Conservation (phyloP, 805 yeast species). For the Candida andamanensis region DNA sequence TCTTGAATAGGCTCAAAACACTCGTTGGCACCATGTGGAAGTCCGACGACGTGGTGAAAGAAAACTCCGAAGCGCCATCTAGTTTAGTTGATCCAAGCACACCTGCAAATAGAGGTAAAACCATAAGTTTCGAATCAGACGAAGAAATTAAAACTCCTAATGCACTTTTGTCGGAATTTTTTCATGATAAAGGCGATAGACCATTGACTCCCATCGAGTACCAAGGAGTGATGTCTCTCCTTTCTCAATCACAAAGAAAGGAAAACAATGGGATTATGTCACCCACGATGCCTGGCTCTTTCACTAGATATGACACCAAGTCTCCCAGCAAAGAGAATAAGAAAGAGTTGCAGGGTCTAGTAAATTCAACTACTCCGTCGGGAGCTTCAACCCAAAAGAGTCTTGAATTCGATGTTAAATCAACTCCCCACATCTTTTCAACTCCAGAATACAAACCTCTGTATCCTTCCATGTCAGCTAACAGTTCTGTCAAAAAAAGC, state of each 20-base stretch:
- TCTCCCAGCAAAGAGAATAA: background rate
- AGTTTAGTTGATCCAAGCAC: too few relatives aligned
- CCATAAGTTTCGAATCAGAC: too few relatives aligned
- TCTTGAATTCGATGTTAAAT: conserved; percentile 12
- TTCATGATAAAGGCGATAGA: conserved; percentile 66
- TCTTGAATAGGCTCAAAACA: conserved; percentile 2
- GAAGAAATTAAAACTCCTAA: conserved; percentile 41
- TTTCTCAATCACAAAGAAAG: conserved; percentile 7
- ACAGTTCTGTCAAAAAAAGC: conserved; percentile 12
- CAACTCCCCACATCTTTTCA: conserved; percentile 11
- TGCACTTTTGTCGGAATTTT: conserved; percentile 62
- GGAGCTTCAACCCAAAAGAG: conserved; percentile 1
- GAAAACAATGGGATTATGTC: conserved; percentile 1
- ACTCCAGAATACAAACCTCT: conserved; percentile 37
- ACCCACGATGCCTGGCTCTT: conserved; percentile 12
- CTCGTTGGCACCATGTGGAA: conserved; percentile 4
- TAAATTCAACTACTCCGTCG: too few relatives aligned
- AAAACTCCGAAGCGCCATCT: too few relatives aligned
- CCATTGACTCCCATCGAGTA: conserved; percentile 71
- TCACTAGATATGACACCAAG: conserved; percentile 5
- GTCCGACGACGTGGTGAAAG: too few relatives aligned
- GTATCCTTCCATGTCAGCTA: conserved; percentile 18
- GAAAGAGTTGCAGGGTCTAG: conserved; percentile 5
- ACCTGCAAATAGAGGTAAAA: too few relatives aligned
- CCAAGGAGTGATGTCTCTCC: conserved; percentile 58